Evolutionary conservation across 495 filamentous ascomycete species (phyloP), one percentile per base, ranked within the genome.

Genomic region (Aspergillus panamensis): DNA sequence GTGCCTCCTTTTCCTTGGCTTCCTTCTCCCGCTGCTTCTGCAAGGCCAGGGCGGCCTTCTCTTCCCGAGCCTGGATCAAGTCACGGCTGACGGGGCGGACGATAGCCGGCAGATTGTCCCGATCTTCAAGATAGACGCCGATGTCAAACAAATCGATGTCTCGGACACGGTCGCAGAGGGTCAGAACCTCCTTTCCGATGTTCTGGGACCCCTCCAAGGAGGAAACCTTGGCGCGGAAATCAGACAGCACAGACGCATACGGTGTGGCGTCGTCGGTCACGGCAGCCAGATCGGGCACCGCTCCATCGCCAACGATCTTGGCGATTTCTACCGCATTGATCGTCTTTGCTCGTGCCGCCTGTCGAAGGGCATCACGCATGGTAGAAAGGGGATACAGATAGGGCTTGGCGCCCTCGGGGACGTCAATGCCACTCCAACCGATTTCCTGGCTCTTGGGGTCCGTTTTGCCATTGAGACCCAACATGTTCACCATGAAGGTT

Each of bases 121-220:
- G 85, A 65, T 97, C 93, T 65, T 97, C 93, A 9, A 97, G 85
- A 60, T 94, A 92, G 20, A 97, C 84, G 17, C 85, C 90, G 0
- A 92, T 75, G 48, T 90, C 80, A 51, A 87, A 90, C 31, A 97
- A 84, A 52, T 90, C 84, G 25, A 82, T 73, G 63, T 97, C 87
- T 25, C 93, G 88, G 47, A 97, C 80, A 6, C 81, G 78, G 66
- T 96, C 93, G 62, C 87, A 92, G 45, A 96, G 81, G 0, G 78
- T 59, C 6, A 92, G 78, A 13, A 92, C 73, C 12, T 87, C 80
- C 67, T 87, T 87, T 1, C 75, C 73, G 14, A 75, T 55, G 7
- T 58, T 67, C 39, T 75, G 63, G 1, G 79, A 73, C 17, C 82
- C 71, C 1, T 78, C 67, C 0, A 83, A 65, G 14, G 80, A 68